These are phyloP conservation scores for Talaromyces albobiverticillius DNA, from an alignment of 2,329 filamentous ascomycete species.

Conservation along the genomic window DNA sequence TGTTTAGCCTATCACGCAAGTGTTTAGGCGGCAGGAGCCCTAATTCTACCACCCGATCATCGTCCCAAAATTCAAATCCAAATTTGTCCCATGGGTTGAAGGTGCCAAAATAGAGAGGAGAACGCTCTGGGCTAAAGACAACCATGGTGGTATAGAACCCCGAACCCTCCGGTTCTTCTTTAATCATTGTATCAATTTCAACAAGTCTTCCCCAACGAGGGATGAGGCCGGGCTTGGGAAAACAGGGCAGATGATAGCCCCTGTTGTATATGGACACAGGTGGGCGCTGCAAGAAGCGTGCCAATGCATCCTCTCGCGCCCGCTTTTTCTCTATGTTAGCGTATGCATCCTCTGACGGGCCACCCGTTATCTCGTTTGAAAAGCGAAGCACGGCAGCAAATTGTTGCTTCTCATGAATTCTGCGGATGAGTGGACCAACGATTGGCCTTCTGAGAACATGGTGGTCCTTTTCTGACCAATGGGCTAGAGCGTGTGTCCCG, in stretches of 20 bases:
- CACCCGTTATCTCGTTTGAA: neutral
- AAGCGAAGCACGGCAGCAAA: neutral
- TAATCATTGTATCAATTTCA: too few species aligned
- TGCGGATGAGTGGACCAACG: neutral
- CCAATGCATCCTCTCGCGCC: neutral
- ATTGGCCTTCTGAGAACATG: neutral
- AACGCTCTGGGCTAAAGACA: neutral
- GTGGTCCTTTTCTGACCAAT: too few species aligned
- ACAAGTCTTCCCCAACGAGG: too few species aligned
- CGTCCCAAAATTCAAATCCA: constrained; percentile 3
- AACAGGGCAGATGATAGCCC: constrained; percentile 1
- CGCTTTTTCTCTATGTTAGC: too few species aligned
- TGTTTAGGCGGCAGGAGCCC: neutral
- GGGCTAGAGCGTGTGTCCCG: too few species aligned
- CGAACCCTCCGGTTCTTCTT: neutral
- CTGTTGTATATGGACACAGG: neutral
- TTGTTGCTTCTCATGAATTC: too few species aligned
- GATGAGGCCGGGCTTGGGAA: neutral
- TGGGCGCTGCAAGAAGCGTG: neutral
- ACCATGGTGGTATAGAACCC: neutral
- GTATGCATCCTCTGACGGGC: too few species aligned
- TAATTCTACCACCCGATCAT: neutral
- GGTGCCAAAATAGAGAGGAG: neutral
- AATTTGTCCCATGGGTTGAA: constrained; percentile 5
- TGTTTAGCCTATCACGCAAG: neutral